phyloP scores from a whole-genome alignment of 2,329 filamentous ascomycete genomes.

The Trichoderma asperellum region DNA sequence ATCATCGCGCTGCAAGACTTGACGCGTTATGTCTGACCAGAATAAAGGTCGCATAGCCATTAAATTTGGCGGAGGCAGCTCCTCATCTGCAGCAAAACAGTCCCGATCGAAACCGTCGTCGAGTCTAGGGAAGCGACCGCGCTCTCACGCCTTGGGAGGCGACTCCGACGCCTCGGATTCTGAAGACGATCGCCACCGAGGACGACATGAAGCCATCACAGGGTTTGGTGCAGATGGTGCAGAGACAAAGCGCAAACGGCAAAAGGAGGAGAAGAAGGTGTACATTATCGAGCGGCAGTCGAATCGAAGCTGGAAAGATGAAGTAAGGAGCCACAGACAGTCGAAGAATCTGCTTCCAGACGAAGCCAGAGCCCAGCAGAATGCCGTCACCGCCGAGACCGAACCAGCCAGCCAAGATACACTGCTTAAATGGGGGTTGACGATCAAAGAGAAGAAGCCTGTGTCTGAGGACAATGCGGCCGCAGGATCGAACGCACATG shows the following conservation, averaged over 20 bases:
- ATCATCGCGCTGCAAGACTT: not conserved
- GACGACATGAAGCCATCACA: constrained; percentile 53
- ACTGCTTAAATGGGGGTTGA: constrained; percentile 60
- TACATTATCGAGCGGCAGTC: constrained; percentile 61
- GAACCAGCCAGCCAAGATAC: constrained; percentile 53
- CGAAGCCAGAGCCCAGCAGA: constrained; percentile 54
- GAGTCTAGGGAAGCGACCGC: constrained; percentile 54
- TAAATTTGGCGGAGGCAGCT: constrained; percentile 46
- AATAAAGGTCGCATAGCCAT: constrained; percentile 53
- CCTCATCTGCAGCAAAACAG: constrained; percentile 38
- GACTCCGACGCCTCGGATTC: constrained; percentile 49
- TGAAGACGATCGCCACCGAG: constrained; percentile 36
- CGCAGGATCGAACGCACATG: not conserved
- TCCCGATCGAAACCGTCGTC: constrained; percentile 48
- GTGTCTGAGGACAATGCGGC: constrained; percentile 56
- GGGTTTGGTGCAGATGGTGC: constrained; percentile 53
- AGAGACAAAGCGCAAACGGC: constrained; percentile 45
- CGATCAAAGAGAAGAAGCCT: constrained; percentile 52
- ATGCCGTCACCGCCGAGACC: constrained; percentile 37
- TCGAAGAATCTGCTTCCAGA: constrained; percentile 63
- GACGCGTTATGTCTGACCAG: constrained; percentile 45
- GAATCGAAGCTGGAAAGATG: constrained; percentile 67
- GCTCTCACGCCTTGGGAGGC: constrained; percentile 48
- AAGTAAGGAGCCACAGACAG: constrained; percentile 51
- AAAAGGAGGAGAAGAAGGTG: constrained; percentile 40